Conservation (phyloP, 176 grass and related monocot species). For the Triticum dicoccoides region DNA sequence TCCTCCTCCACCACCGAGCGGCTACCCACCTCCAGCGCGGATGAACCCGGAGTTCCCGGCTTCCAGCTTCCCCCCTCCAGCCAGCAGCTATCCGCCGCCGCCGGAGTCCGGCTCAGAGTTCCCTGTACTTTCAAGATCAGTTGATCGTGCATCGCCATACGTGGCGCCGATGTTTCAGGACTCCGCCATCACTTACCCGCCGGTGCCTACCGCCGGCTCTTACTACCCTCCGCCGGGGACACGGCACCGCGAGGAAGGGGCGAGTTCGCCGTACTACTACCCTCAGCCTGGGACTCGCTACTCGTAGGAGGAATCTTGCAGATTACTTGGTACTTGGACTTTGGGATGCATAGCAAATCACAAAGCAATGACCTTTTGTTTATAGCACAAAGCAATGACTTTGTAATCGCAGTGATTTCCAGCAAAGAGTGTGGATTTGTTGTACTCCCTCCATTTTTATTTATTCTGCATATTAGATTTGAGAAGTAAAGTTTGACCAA, state of each 20-base stretch:
- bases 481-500: too few species aligned
- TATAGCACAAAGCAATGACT: too few species aligned
- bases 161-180: background rate
- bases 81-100: constrained; percentile 22
- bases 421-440: too few species aligned
- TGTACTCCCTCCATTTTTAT: too few species aligned
- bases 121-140: background rate
- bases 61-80: background rate
- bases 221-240: constrained; percentile 36
- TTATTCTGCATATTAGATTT: too few species aligned
- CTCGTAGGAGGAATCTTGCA: background rate
- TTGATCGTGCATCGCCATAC: constrained; percentile 10
- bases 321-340: too few species aligned
- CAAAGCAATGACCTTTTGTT: too few species aligned
- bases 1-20: constrained; percentile 10
- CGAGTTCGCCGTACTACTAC: constrained; percentile 29
- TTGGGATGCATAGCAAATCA: too few species aligned
- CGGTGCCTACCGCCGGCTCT: background rate
- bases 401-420: too few species aligned
- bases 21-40: constrained; percentile 9
- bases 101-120: background rate
- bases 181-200: background rate
- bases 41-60: background rate
- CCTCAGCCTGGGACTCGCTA: constrained; percentile 30
- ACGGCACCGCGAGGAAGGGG: constrained; percentile 8